These are phyloP conservation scores for Kokia cookei DNA, from an alignment of 441 rosid species.

Conservation along the genomic window DNA sequence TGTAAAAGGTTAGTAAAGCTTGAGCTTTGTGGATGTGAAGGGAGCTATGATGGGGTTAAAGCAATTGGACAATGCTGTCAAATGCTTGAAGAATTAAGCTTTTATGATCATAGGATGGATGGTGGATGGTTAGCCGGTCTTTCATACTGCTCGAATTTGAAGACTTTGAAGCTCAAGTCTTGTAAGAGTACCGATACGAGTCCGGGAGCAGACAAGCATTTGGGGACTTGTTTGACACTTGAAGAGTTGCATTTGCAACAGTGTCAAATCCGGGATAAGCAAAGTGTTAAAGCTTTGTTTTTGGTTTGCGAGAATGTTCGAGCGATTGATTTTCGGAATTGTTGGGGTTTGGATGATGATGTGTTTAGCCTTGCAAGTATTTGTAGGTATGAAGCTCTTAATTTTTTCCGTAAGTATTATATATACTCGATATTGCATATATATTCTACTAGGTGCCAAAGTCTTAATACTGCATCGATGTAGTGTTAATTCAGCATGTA, in stretches of 20 bases:
- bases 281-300: constrained; percentile 48
- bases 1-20: constrained; percentile 76
- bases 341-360: constrained; percentile 79
- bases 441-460: not conserved
- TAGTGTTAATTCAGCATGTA: not conserved
- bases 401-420: not conserved
- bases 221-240: constrained; percentile 59
- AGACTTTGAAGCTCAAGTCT: constrained; percentile 57
- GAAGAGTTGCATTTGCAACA: constrained; percentile 57
- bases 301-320: constrained; percentile 51
- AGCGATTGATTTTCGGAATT: constrained; percentile 56
- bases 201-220: constrained; percentile 56
- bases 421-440: not conserved
- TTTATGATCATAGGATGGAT: constrained; percentile 68
- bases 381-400: constrained; percentile 45
- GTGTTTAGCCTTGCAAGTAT: constrained; percentile 44
- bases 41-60: constrained; percentile 79
- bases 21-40: constrained; percentile 70
- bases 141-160: constrained; percentile 61
- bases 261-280: constrained; percentile 62
- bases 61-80: constrained; percentile 87
- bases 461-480: not conserved
- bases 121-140: constrained; percentile 79
- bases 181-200: constrained; percentile 50
- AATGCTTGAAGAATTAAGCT: constrained; percentile 75